Conservation (phyloP, 129 eudicot species). For the Centella asiatica region DNA sequence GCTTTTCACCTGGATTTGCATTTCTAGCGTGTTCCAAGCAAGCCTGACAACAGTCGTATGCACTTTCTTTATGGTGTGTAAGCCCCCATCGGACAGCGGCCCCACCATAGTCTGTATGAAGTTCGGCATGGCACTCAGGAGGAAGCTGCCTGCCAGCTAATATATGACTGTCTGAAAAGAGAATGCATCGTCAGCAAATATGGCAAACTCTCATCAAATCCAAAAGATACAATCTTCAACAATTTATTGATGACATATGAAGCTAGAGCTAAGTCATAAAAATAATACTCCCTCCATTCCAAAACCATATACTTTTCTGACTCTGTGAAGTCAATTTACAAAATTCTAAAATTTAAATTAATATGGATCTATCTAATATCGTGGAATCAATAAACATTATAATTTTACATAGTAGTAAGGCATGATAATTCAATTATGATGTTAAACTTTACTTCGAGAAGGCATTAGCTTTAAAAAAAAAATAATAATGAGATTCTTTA, state of each 20-base stretch:
- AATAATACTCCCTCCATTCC: neutral
- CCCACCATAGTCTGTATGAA: conserved; percentile 87
- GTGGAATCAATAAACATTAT: too few species aligned
- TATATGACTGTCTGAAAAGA: conserved; percentile 37
- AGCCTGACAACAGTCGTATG: conserved; percentile 92
- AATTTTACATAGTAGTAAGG: too few species aligned
- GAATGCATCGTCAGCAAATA: neutral
- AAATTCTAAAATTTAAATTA: too few species aligned
- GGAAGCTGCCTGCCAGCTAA: conserved; percentile 72
- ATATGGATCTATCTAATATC: too few species aligned
- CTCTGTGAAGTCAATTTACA: too few species aligned
- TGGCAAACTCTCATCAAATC: neutral
- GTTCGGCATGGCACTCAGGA: conserved; percentile 73
- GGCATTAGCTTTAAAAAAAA: too few species aligned
- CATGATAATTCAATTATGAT: too few species aligned
- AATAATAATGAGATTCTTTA: too few species aligned
- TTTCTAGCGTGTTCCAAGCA: conserved; percentile 77
- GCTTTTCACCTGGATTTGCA: conserved; percentile 54
- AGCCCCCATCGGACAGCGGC: conserved; percentile 94
- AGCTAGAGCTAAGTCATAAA: neutral
- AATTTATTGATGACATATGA: neutral
- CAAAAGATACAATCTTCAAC: neutral
- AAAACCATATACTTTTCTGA: neutral
- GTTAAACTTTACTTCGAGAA: too few species aligned
- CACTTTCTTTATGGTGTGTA: conserved; percentile 82